Evolutionary conservation across 2,329 filamentous ascomycete genomes (phyloP).

Genomic region (Parafenestella ontariensis): DNA sequence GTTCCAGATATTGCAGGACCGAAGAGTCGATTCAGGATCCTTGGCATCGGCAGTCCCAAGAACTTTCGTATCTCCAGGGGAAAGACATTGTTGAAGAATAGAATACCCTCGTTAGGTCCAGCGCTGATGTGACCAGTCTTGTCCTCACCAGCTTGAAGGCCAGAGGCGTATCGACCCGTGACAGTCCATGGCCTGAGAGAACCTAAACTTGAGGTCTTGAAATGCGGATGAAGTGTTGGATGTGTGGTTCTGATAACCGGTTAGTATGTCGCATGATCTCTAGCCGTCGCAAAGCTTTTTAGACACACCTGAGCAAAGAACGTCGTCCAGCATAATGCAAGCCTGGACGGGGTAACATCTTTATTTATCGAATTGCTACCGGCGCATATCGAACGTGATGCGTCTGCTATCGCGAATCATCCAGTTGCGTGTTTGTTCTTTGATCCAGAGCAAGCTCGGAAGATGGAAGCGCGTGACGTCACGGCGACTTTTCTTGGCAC

Average conservation of each 20-base stretch:
- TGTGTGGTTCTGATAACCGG: slow-evolving; percentile 17
- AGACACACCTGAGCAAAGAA: slow-evolving; percentile 31
- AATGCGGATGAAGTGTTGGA: slow-evolving; percentile 7
- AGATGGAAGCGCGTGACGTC: slow-evolving; percentile 13
- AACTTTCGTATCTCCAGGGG: slow-evolving; percentile 76
- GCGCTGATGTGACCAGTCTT: slow-evolving; percentile 84
- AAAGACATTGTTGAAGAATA: slow-evolving; percentile 93
- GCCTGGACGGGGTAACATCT: slow-evolving; percentile 26
- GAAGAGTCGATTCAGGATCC: slow-evolving; percentile 60
- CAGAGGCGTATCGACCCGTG: slow-evolving; percentile 36
- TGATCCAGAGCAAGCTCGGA: slow-evolving; percentile 4
- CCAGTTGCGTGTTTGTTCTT: not conserved
- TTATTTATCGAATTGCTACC: slow-evolving; percentile 8
- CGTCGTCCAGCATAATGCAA: slow-evolving; percentile 27
- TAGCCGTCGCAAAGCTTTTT: slow-evolving; percentile 21
- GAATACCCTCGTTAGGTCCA: slow-evolving; percentile 76
- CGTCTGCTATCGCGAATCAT: not conserved
- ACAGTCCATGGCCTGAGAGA: slow-evolving; percentile 8
- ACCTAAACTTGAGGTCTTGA: slow-evolving; percentile 1
- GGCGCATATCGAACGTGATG: slow-evolving; percentile 16
- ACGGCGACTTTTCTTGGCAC: slow-evolving; percentile 11
- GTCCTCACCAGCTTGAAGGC: slow-evolving; percentile 62
- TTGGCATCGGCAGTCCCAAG: slow-evolving; percentile 61
- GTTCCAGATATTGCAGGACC: slow-evolving; percentile 60
- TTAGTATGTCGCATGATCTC: slow-evolving; percentile 36